Conservation (phyloP, 2,329 filamentous ascomycete species). For the Tolypocladium cylindrosporum region DNA sequence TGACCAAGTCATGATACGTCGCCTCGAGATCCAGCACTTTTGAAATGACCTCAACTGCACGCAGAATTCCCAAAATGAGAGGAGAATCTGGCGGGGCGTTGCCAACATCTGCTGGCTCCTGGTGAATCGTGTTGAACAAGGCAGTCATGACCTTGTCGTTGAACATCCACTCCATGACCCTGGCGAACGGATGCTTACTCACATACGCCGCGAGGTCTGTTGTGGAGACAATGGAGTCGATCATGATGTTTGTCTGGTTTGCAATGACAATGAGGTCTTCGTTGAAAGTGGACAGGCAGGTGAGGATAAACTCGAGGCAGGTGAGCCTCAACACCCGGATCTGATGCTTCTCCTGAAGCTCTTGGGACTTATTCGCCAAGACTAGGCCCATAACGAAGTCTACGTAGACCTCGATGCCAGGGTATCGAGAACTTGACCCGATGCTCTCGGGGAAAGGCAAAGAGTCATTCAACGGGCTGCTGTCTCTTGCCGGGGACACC, state of each 20-base stretch:
- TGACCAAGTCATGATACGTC: constrained; percentile 83
- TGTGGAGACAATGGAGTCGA: constrained; percentile 65
- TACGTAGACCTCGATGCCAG: constrained; percentile 85
- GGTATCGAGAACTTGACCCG: constrained; percentile 61
- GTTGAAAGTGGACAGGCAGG: constrained; percentile 80
- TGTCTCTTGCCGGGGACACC: constrained; percentile 53
- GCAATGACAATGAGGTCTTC: constrained; percentile 83
- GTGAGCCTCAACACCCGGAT: constrained; percentile 64
- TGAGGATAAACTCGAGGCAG: constrained; percentile 74
- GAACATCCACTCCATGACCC: constrained; percentile 97
- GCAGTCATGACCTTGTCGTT: constrained; percentile 79
- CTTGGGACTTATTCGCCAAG: constrained; percentile 56
- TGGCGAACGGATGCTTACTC: constrained; percentile 79
- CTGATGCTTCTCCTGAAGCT: constrained; percentile 58
- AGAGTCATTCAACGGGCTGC: constrained; percentile 56
- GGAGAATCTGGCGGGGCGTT: constrained; percentile 69
- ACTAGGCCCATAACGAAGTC: constrained; percentile 82
- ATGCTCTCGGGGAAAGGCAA: constrained; percentile 83
- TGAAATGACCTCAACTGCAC: constrained; percentile 75
- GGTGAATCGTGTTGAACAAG: constrained; percentile 69
- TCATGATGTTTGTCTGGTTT: constrained; percentile 63
- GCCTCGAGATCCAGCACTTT: constrained; percentile 78
- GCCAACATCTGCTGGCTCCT: constrained; percentile 63
- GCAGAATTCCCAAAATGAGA: constrained; percentile 66
- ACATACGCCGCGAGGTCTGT: constrained; percentile 73